Base-by-base conservation (phyloP, 1,139 yeast species). In the Meyerozyma guilliermondii region DNA sequence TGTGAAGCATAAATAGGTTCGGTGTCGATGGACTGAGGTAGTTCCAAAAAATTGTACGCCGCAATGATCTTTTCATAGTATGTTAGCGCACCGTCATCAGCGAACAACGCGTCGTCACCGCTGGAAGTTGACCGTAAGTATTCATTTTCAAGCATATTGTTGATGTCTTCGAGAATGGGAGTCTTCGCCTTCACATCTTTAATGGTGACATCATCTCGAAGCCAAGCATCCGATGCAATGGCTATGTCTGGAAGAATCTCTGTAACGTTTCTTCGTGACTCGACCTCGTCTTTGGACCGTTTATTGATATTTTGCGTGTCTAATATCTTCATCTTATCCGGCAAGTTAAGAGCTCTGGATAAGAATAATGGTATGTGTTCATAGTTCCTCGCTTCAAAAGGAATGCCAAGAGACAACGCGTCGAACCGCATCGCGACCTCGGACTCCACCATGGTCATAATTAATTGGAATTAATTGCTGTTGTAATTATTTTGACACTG, bases 161-260 rank as follows among this genome's bases (percentile, higher is more conserved):
- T 69, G 24, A 70, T 58, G 39, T 71, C 76, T 16, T 50, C 53
- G 39, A 72, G 53, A 47, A 71, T 52, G 8, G 66, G 54, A 13
- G 58, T 56, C 50, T 72, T 72, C 35, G 68, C 56, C 42, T 62
- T 63, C 43, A 60, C 47, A 42, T 70, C 70, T 39, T 61, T 59
- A 22, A 71, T 58, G 22, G 50, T 45, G 2, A 71, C 55, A 26
- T 65, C 67, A 24, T 65, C 66, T 38, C 54, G 53, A 26, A 66
- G 51, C 78, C 78, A 72, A 20, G 69, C 47, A 45, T 71, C 75
- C n/a, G 47, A 46, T 1, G 77, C 75, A 13, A 71, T 53, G 2
- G 54, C 53, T 2, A 71, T 56, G 36, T 62, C 65, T 8, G 72
- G 69, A 23, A 71, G 48, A 11, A 68, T 52, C 40, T 68, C 73